Evolutionary conservation across 768 basidiomycete genomes (phyloP).

Genomic region (Dioszegia crocea): DNA sequence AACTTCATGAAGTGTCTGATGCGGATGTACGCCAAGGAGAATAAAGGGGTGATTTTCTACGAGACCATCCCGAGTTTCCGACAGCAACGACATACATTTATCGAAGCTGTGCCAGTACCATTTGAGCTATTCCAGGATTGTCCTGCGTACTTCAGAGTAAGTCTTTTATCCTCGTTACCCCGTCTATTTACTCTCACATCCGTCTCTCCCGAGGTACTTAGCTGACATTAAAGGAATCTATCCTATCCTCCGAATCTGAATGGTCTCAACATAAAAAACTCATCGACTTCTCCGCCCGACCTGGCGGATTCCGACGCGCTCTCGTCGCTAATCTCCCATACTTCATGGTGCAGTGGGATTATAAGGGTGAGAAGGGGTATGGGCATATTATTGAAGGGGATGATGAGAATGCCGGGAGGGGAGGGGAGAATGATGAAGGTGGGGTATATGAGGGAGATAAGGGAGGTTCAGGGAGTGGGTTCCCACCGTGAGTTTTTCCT

Average conservation of each 20-base stretch:
- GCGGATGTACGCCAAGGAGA: constrained; percentile 86
- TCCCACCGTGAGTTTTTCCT: constrained; percentile 62
- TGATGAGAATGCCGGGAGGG: constrained; percentile 55
- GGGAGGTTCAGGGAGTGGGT: constrained; percentile 64
- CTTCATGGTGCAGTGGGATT: constrained; percentile 97
- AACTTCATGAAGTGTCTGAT: constrained; percentile 89
- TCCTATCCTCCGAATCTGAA: constrained; percentile 84
- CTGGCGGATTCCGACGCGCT: constrained; percentile 87
- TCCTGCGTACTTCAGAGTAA: constrained; percentile 87
- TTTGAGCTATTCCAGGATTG: constrained; percentile 81
- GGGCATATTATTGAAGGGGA: constrained; percentile 97
- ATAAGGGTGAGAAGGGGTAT: constrained; percentile 96
- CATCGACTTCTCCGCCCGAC: constrained; percentile 83
- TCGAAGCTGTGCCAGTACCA: constrained; percentile 89
- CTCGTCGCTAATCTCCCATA: constrained; percentile 97
- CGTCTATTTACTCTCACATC: background rate
- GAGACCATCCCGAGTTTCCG: constrained; percentile 86
- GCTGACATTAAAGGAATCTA: constrained; percentile 61
- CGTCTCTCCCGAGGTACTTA: too few species aligned
- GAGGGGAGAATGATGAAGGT: constrained; percentile 58
- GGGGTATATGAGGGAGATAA: constrained; percentile 80
- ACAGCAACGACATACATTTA: constrained; percentile 82
- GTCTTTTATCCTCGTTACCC: constrained; percentile 20
- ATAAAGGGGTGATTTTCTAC: constrained; percentile 91
- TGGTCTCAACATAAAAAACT: constrained; percentile 99